phyloP scores from a whole-genome alignment of 257 asterid genomes.

The Nicotiana noctiflora region DNA sequence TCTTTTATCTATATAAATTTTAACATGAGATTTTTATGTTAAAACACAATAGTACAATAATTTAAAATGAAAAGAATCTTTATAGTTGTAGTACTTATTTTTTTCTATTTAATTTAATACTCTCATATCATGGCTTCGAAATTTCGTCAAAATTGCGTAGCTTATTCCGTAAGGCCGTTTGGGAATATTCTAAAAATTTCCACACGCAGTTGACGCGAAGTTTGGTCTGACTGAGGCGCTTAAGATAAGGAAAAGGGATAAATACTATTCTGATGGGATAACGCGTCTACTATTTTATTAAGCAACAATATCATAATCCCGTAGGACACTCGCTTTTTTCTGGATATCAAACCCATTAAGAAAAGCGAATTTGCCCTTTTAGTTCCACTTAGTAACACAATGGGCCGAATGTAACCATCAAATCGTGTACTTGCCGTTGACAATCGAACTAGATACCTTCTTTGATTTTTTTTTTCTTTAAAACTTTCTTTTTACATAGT shows the following conservation, averaged over 20 bases:
- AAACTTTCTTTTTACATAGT: too few species aligned
- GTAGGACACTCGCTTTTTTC: not conserved
- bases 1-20: too few species aligned
- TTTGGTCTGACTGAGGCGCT: not conserved
- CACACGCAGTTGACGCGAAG: slow-evolving; percentile 4
- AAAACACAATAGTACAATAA: too few species aligned
- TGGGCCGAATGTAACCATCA: too few species aligned
- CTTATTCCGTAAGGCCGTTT: not conserved
- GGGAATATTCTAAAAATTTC: not conserved
- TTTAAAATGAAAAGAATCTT: not conserved
- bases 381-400: not conserved
- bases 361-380: not conserved
- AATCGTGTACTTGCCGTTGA: too few species aligned
- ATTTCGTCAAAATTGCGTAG: not conserved
- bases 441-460: too few species aligned
- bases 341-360: not conserved
- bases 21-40: too few species aligned
- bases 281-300: not conserved
- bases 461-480: too few species aligned
- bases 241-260: not conserved
- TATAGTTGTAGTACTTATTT: not conserved
- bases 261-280: not conserved
- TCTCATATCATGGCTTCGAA: not conserved
- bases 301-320: not conserved
- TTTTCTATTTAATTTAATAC: not conserved